Evolutionary conservation across 768 basidiomycete genomes (phyloP).

Genomic region (Amanita muscaria): DNA sequence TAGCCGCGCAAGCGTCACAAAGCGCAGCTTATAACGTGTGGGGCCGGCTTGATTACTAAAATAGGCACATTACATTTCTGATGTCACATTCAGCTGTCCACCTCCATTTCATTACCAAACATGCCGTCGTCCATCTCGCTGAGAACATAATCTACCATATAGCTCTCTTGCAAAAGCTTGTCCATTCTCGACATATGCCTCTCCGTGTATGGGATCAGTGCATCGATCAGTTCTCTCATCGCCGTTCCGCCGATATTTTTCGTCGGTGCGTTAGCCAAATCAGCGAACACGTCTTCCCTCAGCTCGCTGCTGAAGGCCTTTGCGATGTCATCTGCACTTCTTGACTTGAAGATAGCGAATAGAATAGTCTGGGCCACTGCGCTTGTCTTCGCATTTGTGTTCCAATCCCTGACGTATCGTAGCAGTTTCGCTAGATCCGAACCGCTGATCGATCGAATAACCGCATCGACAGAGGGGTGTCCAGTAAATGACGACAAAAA

Average conservation of each 20-base stretch:
- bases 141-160: slow-evolving; percentile 84
- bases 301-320: slow-evolving; percentile 48
- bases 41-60: too few species aligned
- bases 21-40: not conserved
- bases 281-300: slow-evolving; percentile 24
- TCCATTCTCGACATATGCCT: slow-evolving; percentile 84
- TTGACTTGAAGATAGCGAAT: slow-evolving; percentile 71
- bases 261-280: slow-evolving; percentile 13
- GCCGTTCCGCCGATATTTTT: slow-evolving; percentile 23
- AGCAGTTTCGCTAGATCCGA: slow-evolving; percentile 76
- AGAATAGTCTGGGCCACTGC: slow-evolving; percentile 78
- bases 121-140: slow-evolving; percentile 83
- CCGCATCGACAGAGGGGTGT: slow-evolving; percentile 65
- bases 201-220: slow-evolving; percentile 89
- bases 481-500: slow-evolving; percentile 48
- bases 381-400: slow-evolving; percentile 86
- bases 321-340: slow-evolving; percentile 65
- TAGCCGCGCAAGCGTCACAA: not conserved
- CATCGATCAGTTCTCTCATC: slow-evolving; percentile 73
- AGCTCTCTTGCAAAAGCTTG: slow-evolving; percentile 87
- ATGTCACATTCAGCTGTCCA: slow-evolving; percentile 22
- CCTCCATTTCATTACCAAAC: slow-evolving; percentile 43
- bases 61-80: too few species aligned
- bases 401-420: slow-evolving; percentile 85
- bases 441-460: slow-evolving; percentile 62